Evolutionary conservation across 2,329 filamentous ascomycete species (phyloP).

Genomic region (Dothiorella sarmentorum): DNA sequence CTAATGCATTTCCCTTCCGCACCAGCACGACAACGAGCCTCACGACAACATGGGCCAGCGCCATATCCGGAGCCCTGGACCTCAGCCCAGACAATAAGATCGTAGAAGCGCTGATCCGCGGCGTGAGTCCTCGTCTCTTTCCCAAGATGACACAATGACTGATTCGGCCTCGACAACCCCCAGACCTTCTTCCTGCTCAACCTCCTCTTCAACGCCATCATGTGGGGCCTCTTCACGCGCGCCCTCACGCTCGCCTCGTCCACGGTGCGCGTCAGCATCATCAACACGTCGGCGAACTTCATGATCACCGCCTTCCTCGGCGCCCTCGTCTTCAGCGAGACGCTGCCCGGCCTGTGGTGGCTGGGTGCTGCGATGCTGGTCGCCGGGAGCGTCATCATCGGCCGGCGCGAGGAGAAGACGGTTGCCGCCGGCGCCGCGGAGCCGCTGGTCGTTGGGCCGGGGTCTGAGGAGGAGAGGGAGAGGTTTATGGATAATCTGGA

Average conservation of each 20-base stretch:
- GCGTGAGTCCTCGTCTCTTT: slow-evolving; percentile 39
- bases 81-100: slow-evolving; percentile 45
- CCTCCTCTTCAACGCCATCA: slow-evolving; percentile 70
- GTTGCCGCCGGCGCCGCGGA: slow-evolving; percentile 8
- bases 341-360: slow-evolving; percentile 72
- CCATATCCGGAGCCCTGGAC: slow-evolving; percentile 48
- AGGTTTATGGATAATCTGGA: not conserved
- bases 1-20: no score
- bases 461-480: slow-evolving; percentile 47
- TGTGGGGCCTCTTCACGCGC: slow-evolving; percentile 81
- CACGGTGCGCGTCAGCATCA: slow-evolving; percentile 74
- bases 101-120: slow-evolving; percentile 51
- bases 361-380: slow-evolving; percentile 68
- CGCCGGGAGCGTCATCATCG: slow-evolving; percentile 74
- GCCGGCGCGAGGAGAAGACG: slow-evolving; percentile 54
- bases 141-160: slow-evolving; percentile 2
- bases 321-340: slow-evolving; percentile 66
- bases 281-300: slow-evolving; percentile 81
- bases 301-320: slow-evolving; percentile 73
- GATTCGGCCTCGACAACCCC: not conserved
- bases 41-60: slow-evolving; percentile 52
- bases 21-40: slow-evolving; percentile 59
- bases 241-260: slow-evolving; percentile 71
- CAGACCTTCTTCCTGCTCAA: slow-evolving; percentile 76
- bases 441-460: not conserved